Base-by-base conservation (phyloP, 208 protist species). In the Trypanosoma avium region DNA sequence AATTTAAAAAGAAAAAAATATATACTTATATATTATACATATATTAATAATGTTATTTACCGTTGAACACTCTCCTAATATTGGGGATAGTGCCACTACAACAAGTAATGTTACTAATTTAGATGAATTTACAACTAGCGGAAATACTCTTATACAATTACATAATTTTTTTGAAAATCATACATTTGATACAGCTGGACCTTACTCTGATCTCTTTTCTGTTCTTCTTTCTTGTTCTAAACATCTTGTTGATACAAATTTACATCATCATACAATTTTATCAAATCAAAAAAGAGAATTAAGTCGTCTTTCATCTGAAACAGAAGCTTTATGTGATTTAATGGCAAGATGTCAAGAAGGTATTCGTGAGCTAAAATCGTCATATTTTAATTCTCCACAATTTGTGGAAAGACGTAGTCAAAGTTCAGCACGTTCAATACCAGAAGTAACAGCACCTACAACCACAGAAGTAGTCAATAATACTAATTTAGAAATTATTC, bases 141-240 rank as follows among this genome's bases (percentile, higher is more conserved):
- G 48, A 13, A 47, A 61, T 54, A 88, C 72, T 1, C 69, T 91
- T 1, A 47, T 40, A 6, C 76, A 70, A 2, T 63, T 90, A 24
- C 77, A 81, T 13, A 27, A 42, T 27, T 90, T 79, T 40, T 79
- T 79, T 48, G 53, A 84, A 40, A 58, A 72, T 4, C 79, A 89
- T 66, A 73, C 56, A 38, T 92, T 92, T 77, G 86, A 92, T 61
- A 86, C 82, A 3, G 67, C 74, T 38, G 86, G 86, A 17, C 80
- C 79, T 4, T 86, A 89, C 59, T 79, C 74, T 5, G 86, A 92
- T 42, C 54, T 92, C 7, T 87, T 92, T 49, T 74, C 70, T 13
- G 79, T 89, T 10, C 56, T 92, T 3, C 73, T 92, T 29, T 82
- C 79, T 19, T 82, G 80, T 2, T 80, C 71, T 40, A 82, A 79